A percentile compares a stretch with the other conserved stretches of the same genome.
phyloP scores from a whole-genome alignment of 306 rosid genomes.

The Notholithocarpus densiflorus region DNA sequence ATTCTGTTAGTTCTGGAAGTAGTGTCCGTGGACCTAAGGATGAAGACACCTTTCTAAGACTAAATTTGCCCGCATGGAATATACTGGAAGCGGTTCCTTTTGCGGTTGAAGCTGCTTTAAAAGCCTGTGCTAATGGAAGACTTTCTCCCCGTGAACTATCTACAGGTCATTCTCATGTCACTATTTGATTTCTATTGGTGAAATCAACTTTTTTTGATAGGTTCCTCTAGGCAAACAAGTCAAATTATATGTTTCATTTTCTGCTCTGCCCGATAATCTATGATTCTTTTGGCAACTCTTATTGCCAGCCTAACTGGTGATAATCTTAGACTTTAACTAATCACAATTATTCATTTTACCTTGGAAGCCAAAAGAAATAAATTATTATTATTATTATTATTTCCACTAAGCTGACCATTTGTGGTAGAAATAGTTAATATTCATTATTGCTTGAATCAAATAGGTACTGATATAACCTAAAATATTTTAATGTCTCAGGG shows the following conservation, averaged over 20 bases:
- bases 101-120: constrained; percentile 89
- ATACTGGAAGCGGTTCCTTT: constrained; percentile 90
- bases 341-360: background rate
- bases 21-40: constrained; percentile 78
- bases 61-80: constrained; percentile 96
- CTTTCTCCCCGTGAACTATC: constrained; percentile 95
- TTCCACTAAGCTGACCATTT: background rate
- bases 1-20: constrained; percentile 67
- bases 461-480: background rate
- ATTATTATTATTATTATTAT: too few species aligned
- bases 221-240: background rate
- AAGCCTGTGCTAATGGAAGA: constrained; percentile 91
- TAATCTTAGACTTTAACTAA: background rate
- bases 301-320: background rate
- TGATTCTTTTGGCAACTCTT: background rate
- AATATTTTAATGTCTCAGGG: constrained; percentile 46
- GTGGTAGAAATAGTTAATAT: background rate
- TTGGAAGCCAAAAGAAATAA: background rate
- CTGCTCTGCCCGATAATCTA: background rate
- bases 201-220: background rate
- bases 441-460: background rate
- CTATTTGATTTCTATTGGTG: too few species aligned
- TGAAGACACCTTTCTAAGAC: constrained; percentile 59
- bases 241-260: background rate
- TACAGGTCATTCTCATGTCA: constrained; percentile 48